These are phyloP conservation scores for Moesziomyces parantarcticus DNA, from an alignment of 1,284 basidiomycete species.

Conservation along the genomic window DNA sequence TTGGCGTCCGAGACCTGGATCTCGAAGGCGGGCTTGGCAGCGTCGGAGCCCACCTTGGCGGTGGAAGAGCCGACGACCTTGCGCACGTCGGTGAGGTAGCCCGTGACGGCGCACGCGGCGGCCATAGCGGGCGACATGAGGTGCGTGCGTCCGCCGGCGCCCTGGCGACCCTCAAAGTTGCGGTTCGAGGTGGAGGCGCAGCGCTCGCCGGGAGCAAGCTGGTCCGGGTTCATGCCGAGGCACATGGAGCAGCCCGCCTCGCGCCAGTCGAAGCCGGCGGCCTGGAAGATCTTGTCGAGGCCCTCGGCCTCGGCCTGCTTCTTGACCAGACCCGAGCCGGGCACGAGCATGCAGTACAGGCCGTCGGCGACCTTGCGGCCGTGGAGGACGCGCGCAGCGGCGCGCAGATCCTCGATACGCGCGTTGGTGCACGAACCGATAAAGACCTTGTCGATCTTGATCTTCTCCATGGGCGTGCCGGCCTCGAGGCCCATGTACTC, in stretches of 20 bases:
- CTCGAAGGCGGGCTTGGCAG: conserved; percentile 51
- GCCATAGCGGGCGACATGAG: conserved; percentile 67
- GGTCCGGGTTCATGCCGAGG: conserved; percentile 67
- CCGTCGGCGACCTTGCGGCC: conserved; percentile 60
- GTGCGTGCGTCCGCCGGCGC: conserved; percentile 65
- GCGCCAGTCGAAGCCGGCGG: conserved; percentile 67
- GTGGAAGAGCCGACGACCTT: conserved; percentile 49
- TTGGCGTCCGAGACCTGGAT: conserved; percentile 59
- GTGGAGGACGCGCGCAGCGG: conserved; percentile 62
- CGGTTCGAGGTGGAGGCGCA: conserved; percentile 68
- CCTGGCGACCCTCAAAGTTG: conserved; percentile 67
- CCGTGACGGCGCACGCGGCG: conserved; percentile 64
- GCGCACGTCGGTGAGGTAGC: conserved; percentile 66
- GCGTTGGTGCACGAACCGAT: conserved; percentile 67
- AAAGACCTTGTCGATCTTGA: conserved; percentile 68
- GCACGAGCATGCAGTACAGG: conserved; percentile 66
- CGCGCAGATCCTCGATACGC: conserved; percentile 65
- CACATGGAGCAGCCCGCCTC: conserved; percentile 68
- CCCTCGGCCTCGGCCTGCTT: conserved; percentile 68
- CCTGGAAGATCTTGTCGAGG: conserved; percentile 66
- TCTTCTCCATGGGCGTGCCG: conserved; percentile 61
- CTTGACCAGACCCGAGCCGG: conserved; percentile 66
- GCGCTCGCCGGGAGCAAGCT: conserved; percentile 65
- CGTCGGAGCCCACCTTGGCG: conserved; percentile 49
- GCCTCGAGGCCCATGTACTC: conserved; percentile 67